Evolutionary conservation across 2,329 filamentous ascomycete species (phyloP), one percentile per base, ranked within the genome.

Genomic region (Neophaeococcomyces aloes): DNA sequence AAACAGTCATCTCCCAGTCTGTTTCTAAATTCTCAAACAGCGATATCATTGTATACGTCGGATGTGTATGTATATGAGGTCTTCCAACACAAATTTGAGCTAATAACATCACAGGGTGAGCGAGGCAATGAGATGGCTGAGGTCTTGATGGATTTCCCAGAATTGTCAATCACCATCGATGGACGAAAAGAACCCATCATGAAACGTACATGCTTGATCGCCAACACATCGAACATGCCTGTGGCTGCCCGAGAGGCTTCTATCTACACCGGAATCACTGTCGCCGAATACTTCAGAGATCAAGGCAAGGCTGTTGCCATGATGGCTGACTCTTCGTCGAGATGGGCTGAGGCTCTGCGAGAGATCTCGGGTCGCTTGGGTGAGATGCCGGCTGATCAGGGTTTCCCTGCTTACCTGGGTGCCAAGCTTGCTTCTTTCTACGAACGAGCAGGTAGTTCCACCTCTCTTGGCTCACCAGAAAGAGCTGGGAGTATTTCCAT

Each of bases 21-120:
- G 83, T 98, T 52, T 98, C 91, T 66, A 98, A 98, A 70, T 98
- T 98, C 74, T 98, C 91, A 61, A 98, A 98, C 79, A 91, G 84
- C 65, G 91, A 98, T 64, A 86, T 96, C 60, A 98, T 98, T 56
- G 85, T 98, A 57, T 98, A 98, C 63, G 91, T 98, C 48, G 91
- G 91, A 48, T 27, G 23, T 10, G 23, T 27, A 27, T 82, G 67
- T 49, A 46, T 44, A 44, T 50, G 18, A 6, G 8, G 6, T 11
- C 17, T 15, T 35, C 44, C n/a, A 29, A 45, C 7, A 15, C 25
- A n/a, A 29, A 34, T 45, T 33, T 38, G 23, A 29, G 30, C 35
- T 19, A 33, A 29, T 40, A 5, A 41, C 18, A 42, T 49, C 19
- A 47, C 38, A 36, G 29, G 86, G 88, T 57, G 91, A 98, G 70